These are phyloP conservation scores for Bothriochloa decipiens DNA, from an alignment of 176 grass and related monocot genomes.

Conservation along the genomic window DNA sequence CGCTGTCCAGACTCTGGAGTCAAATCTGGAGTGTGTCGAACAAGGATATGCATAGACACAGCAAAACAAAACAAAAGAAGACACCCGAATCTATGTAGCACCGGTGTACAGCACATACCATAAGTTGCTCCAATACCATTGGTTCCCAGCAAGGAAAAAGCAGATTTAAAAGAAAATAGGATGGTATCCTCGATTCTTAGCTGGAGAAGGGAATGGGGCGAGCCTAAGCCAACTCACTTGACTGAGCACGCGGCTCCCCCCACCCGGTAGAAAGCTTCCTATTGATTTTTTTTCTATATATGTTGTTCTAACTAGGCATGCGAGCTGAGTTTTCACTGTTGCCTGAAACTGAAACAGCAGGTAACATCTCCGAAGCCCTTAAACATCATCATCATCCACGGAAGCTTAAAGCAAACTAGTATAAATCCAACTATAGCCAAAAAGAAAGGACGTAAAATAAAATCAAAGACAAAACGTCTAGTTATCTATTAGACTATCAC, in stretches of 20 bases:
- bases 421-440: neutral
- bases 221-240: neutral
- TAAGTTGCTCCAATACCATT: neutral
- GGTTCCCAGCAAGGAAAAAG: neutral
- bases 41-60: neutral
- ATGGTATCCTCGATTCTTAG: neutral
- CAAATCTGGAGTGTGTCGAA: neutral
- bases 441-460: constrained; percentile 9
- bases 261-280: neutral
- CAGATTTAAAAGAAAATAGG: neutral
- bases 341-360: neutral
- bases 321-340: neutral
- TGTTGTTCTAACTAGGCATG: neutral
- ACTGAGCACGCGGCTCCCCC: too few species aligned
- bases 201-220: neutral
- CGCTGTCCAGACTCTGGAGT: neutral
- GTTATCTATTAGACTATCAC: neutral
- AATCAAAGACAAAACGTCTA: constrained; percentile 17
- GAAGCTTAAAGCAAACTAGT: constrained; percentile 6
- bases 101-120: neutral
- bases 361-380: neutral
- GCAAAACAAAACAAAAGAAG: neutral
- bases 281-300: neutral
- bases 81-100: neutral
- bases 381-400: neutral